Conservation (phyloP, 352 stramenopile species). For the Globisporangium middletonii region DNA sequence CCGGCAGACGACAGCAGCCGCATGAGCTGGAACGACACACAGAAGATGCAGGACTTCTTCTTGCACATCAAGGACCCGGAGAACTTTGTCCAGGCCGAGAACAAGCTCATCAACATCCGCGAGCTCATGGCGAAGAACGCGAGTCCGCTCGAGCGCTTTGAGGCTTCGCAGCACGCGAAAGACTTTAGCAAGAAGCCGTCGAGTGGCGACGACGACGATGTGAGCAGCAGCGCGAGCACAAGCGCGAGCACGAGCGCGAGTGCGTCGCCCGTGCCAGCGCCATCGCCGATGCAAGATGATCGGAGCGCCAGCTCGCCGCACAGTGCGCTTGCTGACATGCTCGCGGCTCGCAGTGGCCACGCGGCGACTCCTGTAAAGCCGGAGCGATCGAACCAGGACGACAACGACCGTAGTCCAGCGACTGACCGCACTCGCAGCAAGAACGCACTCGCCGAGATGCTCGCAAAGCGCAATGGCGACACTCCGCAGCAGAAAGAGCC, state of each 20-base stretch:
- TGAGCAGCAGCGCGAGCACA: slow-evolving; percentile 1
- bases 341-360: slow-evolving; percentile 7
- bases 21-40: slow-evolving; percentile 32
- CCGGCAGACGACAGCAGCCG: slow-evolving; percentile 11
- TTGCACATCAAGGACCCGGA: slow-evolving; percentile 33
- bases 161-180: not conserved
- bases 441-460: slow-evolving; percentile 11
- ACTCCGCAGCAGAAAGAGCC: not conserved
- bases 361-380: not conserved
- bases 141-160: slow-evolving; percentile 12
- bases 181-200: slow-evolving; percentile 3
- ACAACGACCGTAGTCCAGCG: slow-evolving; percentile 13
- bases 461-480: slow-evolving; percentile 9
- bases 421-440: slow-evolving; percentile 2
- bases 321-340: slow-evolving; percentile 19
- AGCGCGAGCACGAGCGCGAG: not conserved
- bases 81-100: slow-evolving; percentile 24
- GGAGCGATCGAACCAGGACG: slow-evolving; percentile 14
- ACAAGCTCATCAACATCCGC: slow-evolving; percentile 59
- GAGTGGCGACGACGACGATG: not conserved
- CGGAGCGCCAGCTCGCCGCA: slow-evolving; percentile 9
- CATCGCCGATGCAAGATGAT: slow-evolving; percentile 1
- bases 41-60: slow-evolving; percentile 60
- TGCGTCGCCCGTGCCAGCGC: not conserved
- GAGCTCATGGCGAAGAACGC: slow-evolving; percentile 35